Evolutionary conservation across 23 red algal species (phyloP), one percentile per base, ranked within the genome.

Genomic region (Agarophyton chilense): DNA sequence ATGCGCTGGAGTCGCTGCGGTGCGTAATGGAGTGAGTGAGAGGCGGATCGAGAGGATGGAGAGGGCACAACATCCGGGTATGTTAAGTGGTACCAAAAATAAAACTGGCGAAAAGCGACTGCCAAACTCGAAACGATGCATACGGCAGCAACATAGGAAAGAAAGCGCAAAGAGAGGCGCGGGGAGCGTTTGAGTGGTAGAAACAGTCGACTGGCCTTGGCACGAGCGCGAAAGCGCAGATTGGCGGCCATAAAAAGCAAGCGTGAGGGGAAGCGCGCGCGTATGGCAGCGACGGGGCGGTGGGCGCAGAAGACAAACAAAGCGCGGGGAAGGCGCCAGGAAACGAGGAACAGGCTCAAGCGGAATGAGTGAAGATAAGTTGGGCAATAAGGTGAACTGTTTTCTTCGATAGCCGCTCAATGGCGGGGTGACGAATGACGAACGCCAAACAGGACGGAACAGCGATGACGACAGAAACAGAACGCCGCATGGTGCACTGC

Each of bases 21-120:
- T 10, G 60, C 4, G 31, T 35, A 65, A 4, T 25, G 16, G 4
- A 29, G 16, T 11, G 41, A 10, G 40, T 11, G 24, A 1, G 68
- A 43, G 1, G 8, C 3, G 40, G 68, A 74, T 36, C 38, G 43
- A 33, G 10, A 9, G 68, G 5, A 1, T 9, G 68, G 10, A 29
- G 1, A n/a, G 6, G 68, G 39, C n/a, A 49, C 39, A 21, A 74
- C 41, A 16, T 74, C 68, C 68, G 68, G 68, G 0, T 74, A 39
- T 39, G 68, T 46, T 4, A 74, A 29, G 18, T 74, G 38, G 68
- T 43, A 74, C 19, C 45, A 12, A 18, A 28, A 74, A 18, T 74
- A 46, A n/a, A 74, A 74, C 21, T 74, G 68, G 25, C 68, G 68
- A 33, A 46, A 74, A 4, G 68, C 68, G 24, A 74, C 68, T 24